These are phyloP conservation scores for Dichotomopilus funicola DNA, from an alignment of 2,329 filamentous ascomycete species.

Conservation along the genomic window DNA sequence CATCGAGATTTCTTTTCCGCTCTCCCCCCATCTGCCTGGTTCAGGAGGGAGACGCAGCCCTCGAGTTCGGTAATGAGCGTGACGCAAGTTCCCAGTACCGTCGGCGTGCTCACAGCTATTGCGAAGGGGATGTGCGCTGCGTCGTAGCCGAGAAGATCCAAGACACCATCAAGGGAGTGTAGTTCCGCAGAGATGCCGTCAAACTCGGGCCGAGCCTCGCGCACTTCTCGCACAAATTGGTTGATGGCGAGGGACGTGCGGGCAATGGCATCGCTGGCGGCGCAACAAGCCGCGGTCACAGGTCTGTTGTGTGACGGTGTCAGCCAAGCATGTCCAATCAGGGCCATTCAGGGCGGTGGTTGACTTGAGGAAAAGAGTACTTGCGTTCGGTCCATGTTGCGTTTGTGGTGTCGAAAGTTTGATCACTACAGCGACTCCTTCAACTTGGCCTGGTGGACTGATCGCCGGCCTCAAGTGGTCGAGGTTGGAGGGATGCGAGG, in stretches of 20 bases:
- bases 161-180: conserved; percentile 35
- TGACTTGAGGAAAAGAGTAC: background rate
- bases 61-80: conserved; percentile 33
- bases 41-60: conserved; percentile 28
- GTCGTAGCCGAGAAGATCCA: conserved; percentile 36
- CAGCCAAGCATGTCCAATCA: too few species aligned
- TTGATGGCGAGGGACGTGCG: conserved; percentile 29
- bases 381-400: conserved; percentile 11
- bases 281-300: conserved; percentile 34
- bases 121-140: conserved; percentile 31
- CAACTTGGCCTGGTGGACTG: background rate
- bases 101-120: conserved; percentile 32
- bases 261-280: conserved; percentile 31
- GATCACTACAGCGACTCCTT: background rate
- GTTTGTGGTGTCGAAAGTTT: background rate
- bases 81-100: conserved; percentile 32
- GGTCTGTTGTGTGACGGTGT: conserved; percentile 24
- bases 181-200: conserved; percentile 36
- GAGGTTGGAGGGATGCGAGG: too few species aligned
- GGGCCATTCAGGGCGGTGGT: background rate
- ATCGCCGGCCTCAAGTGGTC: too few species aligned
- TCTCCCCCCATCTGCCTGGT: conserved; percentile 27
- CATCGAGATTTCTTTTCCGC: conserved; percentile 34
- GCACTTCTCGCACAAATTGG: conserved; percentile 35
- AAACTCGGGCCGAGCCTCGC: conserved; percentile 35